Percentiles rank a stretch among this genome's conserved stretches.
These are phyloP conservation scores for Neonectria hederae DNA, from an alignment of 2,329 filamentous ascomycete genomes.

Conservation along the genomic window DNA sequence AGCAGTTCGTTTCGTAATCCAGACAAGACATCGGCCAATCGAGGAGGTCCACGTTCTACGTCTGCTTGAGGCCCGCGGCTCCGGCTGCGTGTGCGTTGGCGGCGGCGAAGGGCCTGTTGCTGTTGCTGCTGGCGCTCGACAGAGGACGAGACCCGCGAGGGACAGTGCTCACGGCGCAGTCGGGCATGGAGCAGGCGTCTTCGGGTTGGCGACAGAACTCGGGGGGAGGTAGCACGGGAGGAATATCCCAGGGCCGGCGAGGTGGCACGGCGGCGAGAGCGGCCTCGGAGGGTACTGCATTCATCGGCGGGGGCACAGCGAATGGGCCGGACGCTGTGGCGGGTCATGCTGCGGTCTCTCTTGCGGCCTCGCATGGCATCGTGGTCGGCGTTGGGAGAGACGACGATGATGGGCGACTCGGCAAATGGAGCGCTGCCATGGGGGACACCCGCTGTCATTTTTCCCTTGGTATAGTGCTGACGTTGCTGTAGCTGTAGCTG, in stretches of 20 bases:
- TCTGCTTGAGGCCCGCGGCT: conserved; percentile 48
- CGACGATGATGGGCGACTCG: conserved; percentile 35
- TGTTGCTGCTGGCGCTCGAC: conserved; percentile 45
- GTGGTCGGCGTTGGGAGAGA: conserved; percentile 39
- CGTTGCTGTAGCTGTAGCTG: neutral
- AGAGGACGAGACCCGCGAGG: conserved; percentile 51
- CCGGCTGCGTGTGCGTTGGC: conserved; percentile 52
- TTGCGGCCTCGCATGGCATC: conserved; percentile 51
- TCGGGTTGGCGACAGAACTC: conserved; percentile 52
- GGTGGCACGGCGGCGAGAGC: conserved; percentile 52
- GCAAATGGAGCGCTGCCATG: conserved; percentile 34
- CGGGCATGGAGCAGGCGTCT: conserved; percentile 54
- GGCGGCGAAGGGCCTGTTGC: conserved; percentile 44
- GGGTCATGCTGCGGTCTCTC: conserved; percentile 51
- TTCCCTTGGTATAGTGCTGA: conserved; percentile 12
- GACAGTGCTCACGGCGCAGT: conserved; percentile 56
- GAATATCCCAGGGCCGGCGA: conserved; percentile 46
- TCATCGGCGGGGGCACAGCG: conserved; percentile 48
- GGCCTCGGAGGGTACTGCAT: conserved; percentile 55
- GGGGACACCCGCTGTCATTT: conserved; percentile 39
- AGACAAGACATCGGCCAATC: conserved; percentile 44
- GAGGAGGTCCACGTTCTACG: conserved; percentile 39
- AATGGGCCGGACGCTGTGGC: conserved; percentile 44
- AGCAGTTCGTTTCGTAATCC: conserved; percentile 49
- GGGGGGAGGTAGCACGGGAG: conserved; percentile 48